Conservation (phyloP, 345 rosid genomes). For the Pistacia integerrima region DNA sequence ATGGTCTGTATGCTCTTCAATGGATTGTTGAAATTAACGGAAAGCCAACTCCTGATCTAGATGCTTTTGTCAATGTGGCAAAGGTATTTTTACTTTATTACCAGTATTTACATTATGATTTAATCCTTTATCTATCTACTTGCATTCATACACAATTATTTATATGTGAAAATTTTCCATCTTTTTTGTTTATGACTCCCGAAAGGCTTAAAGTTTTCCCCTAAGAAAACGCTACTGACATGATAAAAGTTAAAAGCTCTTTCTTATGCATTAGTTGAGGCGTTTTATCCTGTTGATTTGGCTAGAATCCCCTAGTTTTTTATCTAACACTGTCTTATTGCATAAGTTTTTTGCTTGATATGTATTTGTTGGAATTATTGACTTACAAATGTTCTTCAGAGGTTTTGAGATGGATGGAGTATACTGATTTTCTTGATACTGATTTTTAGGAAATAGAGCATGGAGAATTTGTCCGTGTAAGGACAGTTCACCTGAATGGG, state of each 20-base stretch:
- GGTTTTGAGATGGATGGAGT: not conserved
- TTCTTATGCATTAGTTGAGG: no score
- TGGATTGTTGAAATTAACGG: slow-evolving; percentile 98
- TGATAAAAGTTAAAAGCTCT: no score
- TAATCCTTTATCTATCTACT: not conserved
- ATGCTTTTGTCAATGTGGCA: slow-evolving; percentile 65
- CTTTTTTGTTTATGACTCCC: no score
- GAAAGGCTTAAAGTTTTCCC: no score
- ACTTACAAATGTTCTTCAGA: not conserved
- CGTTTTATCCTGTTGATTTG: not conserved
- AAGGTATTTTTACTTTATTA: slow-evolving; percentile 52
- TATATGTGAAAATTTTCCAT: not conserved
- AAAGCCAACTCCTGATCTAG: slow-evolving; percentile 76
- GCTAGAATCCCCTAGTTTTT: not conserved
- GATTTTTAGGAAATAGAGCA: slow-evolving; percentile 68
- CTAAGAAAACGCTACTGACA: no score
- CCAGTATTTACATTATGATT: not conserved
- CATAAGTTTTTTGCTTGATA: not conserved
- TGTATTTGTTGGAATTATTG: not conserved
- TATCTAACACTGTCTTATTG: not conserved
- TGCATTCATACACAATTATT: not conserved
- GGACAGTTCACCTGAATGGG: slow-evolving; percentile 82
- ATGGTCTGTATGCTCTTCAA: slow-evolving; percentile 82
- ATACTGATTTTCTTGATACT: not conserved
- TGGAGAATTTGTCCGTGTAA: slow-evolving; percentile 83